Percentiles rank a stretch among this genome's conserved stretches.
Conservation (phyloP, 139 green algal species). For the Deuterostichococcus epilithicus region DNA sequence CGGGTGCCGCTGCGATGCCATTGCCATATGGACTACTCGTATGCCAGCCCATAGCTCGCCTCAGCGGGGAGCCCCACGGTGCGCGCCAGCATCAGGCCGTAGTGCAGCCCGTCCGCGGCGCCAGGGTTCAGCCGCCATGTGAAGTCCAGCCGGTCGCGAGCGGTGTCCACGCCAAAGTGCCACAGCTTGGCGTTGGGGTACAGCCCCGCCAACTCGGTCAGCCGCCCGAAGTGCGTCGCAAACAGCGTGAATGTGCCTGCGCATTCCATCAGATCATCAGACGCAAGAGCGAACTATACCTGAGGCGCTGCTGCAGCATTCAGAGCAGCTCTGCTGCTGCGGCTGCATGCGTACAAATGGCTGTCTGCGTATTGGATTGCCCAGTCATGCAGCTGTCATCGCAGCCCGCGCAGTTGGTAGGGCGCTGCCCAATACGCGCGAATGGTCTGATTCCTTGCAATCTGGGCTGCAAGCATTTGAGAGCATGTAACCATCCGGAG, state of each 20-base stretch:
- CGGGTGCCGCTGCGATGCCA: not conserved
- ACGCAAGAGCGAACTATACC: too few species aligned
- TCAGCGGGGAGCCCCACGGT: slow-evolving; percentile 38
- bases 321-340: too few species aligned
- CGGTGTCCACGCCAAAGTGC: slow-evolving; percentile 34
- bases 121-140: slow-evolving; percentile 40
- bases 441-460: too few species aligned
- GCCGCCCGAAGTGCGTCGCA: slow-evolving; percentile 68
- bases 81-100: slow-evolving; percentile 60
- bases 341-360: not conserved
- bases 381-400: too few species aligned
- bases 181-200: slow-evolving; percentile 61
- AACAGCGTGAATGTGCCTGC: slow-evolving; percentile 47
- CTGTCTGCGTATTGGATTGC: not conserved
- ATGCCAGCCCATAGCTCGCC: slow-evolving; percentile 20
- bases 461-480: too few species aligned
- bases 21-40: not conserved
- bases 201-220: slow-evolving; percentile 50
- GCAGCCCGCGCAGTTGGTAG: too few species aligned
- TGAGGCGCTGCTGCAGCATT: too few species aligned
- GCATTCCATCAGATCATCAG: slow-evolving; percentile 13
- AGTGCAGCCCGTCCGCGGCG: slow-evolving; percentile 28
- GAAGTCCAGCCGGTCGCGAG: slow-evolving; percentile 31
- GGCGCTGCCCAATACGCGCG: too few species aligned
- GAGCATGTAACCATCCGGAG: too few species aligned